Evolutionary conservation across 2,329 filamentous ascomycete genomes (phyloP), one percentile per base, ranked within the genome.

Genomic region (Lomentospora prolificans): DNA sequence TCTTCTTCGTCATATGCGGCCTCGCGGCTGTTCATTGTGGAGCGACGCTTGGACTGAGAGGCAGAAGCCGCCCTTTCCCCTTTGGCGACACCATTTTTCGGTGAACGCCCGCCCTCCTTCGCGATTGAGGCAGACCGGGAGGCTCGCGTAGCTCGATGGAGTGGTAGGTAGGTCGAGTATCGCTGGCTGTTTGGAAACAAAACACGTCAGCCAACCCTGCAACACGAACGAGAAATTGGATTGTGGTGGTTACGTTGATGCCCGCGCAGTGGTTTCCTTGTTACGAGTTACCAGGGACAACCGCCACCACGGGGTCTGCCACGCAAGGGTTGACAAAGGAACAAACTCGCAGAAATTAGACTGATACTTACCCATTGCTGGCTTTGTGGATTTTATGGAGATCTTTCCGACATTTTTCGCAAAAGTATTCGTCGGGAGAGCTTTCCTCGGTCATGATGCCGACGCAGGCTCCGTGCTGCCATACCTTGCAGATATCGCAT

Each of bases 381-480:
- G 89, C 88, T 55, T 79, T 83, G 64, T 84, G 85, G 60, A 96
- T 85, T 66, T 85, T 90, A 76, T 99, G 94, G 54, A 95, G 79
- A 67, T 96, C 90, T 67, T 90, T 90, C 61, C 88, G 85, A 72
- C 94, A 99, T 69, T 90, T 82, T 73, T 99, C 94, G 72, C 94
- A 99, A 67, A 94, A 99, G 74, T 99, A 99, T 70, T 97, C 91
- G 55, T 97, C 92, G 8, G 94, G 94, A 61, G 89, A 92, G 68
- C 87, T 86, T 62, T 89, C 86, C 70, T 96, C 92, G 62, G 94
- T 94, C 75, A 95, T 90, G 65, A 99, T 96, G 58, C 94, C 92
- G 58, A 99, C 92, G 67, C 94, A 99, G 58, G 91, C 92, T 64
- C 94, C 94, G 69, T 99, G 94, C 70, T 99, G 94, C 94, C 92